Percentiles rank a stretch among this genome's conserved stretches.
phyloP scores from a whole-genome alignment of 208 protist species.

The Leishmania guyanensis region DNA sequence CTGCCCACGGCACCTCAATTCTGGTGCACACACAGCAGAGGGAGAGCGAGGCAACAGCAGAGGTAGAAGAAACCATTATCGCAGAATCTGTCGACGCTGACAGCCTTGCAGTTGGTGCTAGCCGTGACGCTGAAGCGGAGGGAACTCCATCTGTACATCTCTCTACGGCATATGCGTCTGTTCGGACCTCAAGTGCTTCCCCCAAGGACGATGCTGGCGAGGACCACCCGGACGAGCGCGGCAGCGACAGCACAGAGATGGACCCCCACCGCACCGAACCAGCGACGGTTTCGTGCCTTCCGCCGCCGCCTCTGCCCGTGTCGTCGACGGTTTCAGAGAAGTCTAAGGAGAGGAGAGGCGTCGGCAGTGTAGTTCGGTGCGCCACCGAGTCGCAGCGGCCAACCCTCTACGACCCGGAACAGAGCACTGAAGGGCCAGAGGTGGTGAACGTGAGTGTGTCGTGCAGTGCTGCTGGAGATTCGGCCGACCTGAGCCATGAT shows the following conservation, averaged over 20 bases:
- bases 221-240: not conserved
- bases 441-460: slow-evolving; percentile 5
- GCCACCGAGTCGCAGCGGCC: not conserved
- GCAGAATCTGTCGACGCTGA: not conserved
- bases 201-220: slow-evolving; percentile 9
- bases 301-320: slow-evolving; percentile 6
- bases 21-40: not conserved
- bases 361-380: not conserved
- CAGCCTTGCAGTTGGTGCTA: not conserved
- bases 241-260: not conserved
- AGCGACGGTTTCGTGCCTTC: slow-evolving; percentile 11
- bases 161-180: slow-evolving; percentile 4
- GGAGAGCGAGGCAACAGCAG: not conserved
- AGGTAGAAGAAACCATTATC: not conserved
- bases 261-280: slow-evolving; percentile 7
- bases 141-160: slow-evolving; percentile 10
- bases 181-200: not conserved
- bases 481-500: not conserved
- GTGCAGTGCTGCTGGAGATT: slow-evolving; percentile 4
- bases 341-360: not conserved
- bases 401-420: slow-evolving; percentile 6
- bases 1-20: slow-evolving; percentile 5
- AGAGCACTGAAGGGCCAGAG: not conserved
- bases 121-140: slow-evolving; percentile 1
- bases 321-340: not conserved